Base-by-base conservation (phyloP, 495 filamentous ascomycete genomes). In the Aspergillus indologenus region DNA sequence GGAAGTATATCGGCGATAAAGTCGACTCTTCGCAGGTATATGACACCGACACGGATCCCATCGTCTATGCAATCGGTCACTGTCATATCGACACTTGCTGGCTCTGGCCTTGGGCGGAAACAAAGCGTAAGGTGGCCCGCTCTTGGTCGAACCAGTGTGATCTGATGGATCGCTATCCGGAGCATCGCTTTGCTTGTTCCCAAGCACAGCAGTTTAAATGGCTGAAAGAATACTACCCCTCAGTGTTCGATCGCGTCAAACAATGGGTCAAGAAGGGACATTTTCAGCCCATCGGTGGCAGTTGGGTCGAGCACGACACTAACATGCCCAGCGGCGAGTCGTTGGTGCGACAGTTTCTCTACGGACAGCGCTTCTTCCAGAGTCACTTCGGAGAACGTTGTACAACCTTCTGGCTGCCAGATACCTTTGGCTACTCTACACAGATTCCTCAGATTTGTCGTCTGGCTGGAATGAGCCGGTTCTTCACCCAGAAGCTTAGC, bases 61-160 rank as follows among this genome's bases (percentile, higher is more conserved):
- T 94, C 50, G 91, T 97, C 19, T 92, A 85, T 65, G 94, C 84
- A 19, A 92, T 96, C 58, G 94, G 94, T 3, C 88, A 98, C 74
- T 98, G 94, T 64, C 94, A 98, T 68, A 98, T 98, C 62, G 94
- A 95, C 75, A 92, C 90, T 23, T 96, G 92, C 73, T 98, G 94
- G 94, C 78, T 98, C 11, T 98, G 94, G 94, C 94, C 94, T 2
- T 98, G 89, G 81, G 94, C 91, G n/a, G 94, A 98, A 79, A 98
- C 94, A 0, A 97, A 96, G 71, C 88, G 94, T 58, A 98, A 98
- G 77, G 87, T 97, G 7, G 94, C 90, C 22, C 85, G 94, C 20
- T 97, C 93, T 1, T 98, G 94, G 93, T 90, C 91, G 2, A 96
- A 90, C 68, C 94, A 98, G 68, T 96, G 92, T 68, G 87, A 93